phyloP scores from a whole-genome alignment of 352 stramenopile genomes.

The Pythium sukuiense region DNA sequence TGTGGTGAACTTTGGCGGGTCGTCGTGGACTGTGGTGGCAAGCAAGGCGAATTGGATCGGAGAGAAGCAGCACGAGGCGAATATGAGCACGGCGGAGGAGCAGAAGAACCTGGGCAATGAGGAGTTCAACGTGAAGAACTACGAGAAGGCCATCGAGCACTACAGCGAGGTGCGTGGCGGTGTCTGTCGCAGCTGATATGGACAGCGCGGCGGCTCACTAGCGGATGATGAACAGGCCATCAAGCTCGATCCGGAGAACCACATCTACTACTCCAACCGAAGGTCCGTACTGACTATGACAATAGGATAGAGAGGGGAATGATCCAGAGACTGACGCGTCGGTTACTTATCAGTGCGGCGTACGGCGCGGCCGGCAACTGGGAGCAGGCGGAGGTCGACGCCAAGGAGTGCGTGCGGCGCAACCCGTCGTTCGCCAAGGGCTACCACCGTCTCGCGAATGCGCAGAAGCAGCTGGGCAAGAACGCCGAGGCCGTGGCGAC shows the following conservation, averaged over 20 bases:
- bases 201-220: neutral
- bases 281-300: slow-evolving; percentile 31
- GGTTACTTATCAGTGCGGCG: slow-evolving; percentile 41
- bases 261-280: slow-evolving; percentile 87
- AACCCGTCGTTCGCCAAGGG: slow-evolving; percentile 79
- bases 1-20: neutral
- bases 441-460: slow-evolving; percentile 79
- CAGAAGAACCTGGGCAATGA: slow-evolving; percentile 65
- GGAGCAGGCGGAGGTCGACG: slow-evolving; percentile 69
- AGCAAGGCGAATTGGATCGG: neutral
- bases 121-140: slow-evolving; percentile 88
- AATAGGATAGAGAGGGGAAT: neutral
- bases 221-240: slow-evolving; percentile 49
- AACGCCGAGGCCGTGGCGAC: slow-evolving; percentile 71
- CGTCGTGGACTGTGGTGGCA: slow-evolving; percentile 3
- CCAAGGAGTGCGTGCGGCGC: slow-evolving; percentile 67
- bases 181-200: too few species aligned
- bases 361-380: slow-evolving; percentile 71
- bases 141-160: slow-evolving; percentile 72
- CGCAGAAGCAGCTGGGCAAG: slow-evolving; percentile 74
- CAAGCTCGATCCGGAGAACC: slow-evolving; percentile 63
- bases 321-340: neutral
- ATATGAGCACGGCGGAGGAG: slow-evolving; percentile 27
- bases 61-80: neutral
- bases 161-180: slow-evolving; percentile 61